A percentile compares a stretch with the other conserved stretches of the same genome.
phyloP scores from a whole-genome alignment of 768 basidiomycete genomes.

The Jaapia argillacea region DNA sequence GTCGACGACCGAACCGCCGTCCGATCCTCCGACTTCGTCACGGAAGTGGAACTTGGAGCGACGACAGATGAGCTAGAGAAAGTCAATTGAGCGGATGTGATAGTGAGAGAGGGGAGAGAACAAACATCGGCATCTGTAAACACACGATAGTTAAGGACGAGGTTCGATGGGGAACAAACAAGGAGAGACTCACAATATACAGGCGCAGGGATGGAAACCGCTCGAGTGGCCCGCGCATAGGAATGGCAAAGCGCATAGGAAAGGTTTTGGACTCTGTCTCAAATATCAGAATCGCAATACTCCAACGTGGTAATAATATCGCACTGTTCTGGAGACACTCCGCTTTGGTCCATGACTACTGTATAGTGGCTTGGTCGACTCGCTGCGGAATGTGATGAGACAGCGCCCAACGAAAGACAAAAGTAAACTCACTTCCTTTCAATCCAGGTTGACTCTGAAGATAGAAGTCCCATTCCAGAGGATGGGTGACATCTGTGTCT shows the following conservation, averaged over 20 bases:
- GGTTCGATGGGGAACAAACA: background rate
- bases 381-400: constrained; percentile 12
- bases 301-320: constrained; percentile 8
- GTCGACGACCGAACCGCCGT: no score
- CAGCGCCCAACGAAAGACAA: background rate
- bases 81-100: background rate
- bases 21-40: background rate
- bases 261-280: constrained; percentile 50
- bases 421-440: constrained; percentile 35
- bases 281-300: background rate
- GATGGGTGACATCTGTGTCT: background rate
- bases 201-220: constrained; percentile 75
- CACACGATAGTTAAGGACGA: background rate
- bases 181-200: constrained; percentile 54
- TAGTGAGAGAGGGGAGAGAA: background rate
- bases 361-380: constrained; percentile 57
- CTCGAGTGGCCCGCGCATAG: constrained; percentile 71
- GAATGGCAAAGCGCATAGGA: constrained; percentile 75
- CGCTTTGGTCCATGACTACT: constrained; percentile 42
- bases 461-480: constrained; percentile 61
- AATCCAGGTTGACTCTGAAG: constrained; percentile 71
- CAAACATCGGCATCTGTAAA: background rate
- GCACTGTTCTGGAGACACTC: constrained; percentile 34
- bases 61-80: background rate
- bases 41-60: background rate